These are phyloP conservation scores for Stemphylium vesicarium DNA, from an alignment of 2,329 filamentous ascomycete species.

Conservation along the genomic window DNA sequence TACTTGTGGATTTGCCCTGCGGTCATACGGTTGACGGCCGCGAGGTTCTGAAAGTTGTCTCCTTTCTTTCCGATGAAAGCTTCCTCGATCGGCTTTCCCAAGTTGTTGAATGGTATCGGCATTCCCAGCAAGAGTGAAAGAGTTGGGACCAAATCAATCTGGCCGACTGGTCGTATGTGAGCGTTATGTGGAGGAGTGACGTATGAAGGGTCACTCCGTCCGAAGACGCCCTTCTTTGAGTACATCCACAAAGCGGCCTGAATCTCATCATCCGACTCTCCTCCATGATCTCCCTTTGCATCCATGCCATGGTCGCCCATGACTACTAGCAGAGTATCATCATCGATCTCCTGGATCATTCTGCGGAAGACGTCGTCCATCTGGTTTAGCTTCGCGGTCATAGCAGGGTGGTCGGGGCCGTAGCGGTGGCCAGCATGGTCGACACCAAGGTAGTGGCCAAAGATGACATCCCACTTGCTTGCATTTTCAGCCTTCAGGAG, in stretches of 20 bases:
- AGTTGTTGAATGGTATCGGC: slow-evolving; percentile 94
- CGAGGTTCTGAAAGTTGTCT: slow-evolving; percentile 77
- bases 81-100: slow-evolving; percentile 91
- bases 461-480: slow-evolving; percentile 87
- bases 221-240: slow-evolving; percentile 84
- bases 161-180: slow-evolving; percentile 75
- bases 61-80: slow-evolving; percentile 78
- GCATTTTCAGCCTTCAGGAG: slow-evolving; percentile 70
- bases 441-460: slow-evolving; percentile 92
- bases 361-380: slow-evolving; percentile 84
- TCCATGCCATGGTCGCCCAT: slow-evolving; percentile 99
- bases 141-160: slow-evolving; percentile 96
- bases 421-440: slow-evolving; percentile 98
- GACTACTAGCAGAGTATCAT: slow-evolving; percentile 86
- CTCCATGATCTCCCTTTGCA: slow-evolving; percentile 94
- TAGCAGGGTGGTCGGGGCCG: slow-evolving; percentile 88
- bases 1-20: slow-evolving; percentile 89
- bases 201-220: slow-evolving; percentile 70
- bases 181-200: slow-evolving; percentile 69
- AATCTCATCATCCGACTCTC: slow-evolving; percentile 94
- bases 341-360: slow-evolving; percentile 75
- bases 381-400: slow-evolving; percentile 87
- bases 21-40: slow-evolving; percentile 75
- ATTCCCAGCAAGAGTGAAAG: slow-evolving; percentile 85
- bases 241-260: slow-evolving; percentile 99